A percentile compares a stretch with the other conserved stretches of the same genome.
phyloP scores from a whole-genome alignment of 2,329 filamentous ascomycete genomes.

The Chrysosporium queenslandicum region DNA sequence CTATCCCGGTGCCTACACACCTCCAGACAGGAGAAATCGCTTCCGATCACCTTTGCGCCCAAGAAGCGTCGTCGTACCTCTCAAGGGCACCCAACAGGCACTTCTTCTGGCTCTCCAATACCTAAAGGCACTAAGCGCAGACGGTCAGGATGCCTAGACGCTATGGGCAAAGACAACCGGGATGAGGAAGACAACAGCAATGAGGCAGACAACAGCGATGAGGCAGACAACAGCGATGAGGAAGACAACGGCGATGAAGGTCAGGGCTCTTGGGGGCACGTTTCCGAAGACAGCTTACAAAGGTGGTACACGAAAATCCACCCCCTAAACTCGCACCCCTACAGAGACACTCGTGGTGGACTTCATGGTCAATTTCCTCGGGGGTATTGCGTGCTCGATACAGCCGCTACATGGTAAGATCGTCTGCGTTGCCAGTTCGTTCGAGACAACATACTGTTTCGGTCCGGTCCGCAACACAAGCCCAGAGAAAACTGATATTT shows the following conservation, averaged over 20 bases:
- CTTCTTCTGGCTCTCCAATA: no score
- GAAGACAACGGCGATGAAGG: background rate
- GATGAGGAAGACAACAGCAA: no score
- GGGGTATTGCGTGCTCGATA: constrained; percentile 13
- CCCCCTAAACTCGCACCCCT: constrained; percentile 13
- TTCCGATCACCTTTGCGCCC: background rate
- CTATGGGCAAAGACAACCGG: no score
- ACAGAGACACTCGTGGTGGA: constrained; percentile 10
- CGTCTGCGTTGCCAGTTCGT: constrained; percentile 15
- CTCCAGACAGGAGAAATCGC: background rate
- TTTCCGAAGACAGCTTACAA: background rate
- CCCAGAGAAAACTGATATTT: background rate
- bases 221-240: background rate
- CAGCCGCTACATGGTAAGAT: constrained; percentile 11
- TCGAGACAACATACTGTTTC: constrained; percentile 15
- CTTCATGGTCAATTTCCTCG: background rate
- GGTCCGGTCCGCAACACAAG: constrained; percentile 1
- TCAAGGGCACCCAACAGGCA: background rate
- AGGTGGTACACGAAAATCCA: constrained; percentile 6
- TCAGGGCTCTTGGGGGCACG: no score
- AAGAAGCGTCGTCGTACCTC: background rate
- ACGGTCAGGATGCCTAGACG: background rate
- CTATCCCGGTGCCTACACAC: constrained; percentile 2
- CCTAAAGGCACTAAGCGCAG: background rate
- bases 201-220: background rate